Percentiles rank a stretch among this genome's conserved stretches.
Conservation (phyloP, 345 rosid species). For the Corymbia maculata region DNA sequence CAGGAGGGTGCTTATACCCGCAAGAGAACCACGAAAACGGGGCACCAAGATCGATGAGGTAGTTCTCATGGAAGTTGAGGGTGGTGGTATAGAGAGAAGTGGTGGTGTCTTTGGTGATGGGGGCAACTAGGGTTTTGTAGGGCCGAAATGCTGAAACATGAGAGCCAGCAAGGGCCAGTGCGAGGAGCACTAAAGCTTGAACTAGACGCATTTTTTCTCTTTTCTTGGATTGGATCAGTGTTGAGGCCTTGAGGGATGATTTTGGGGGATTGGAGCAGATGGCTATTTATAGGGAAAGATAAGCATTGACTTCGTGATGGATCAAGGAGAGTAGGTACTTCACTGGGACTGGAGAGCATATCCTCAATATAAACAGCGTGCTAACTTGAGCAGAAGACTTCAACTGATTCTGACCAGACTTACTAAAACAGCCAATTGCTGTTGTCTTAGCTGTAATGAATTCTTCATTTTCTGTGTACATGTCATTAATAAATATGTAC, state of each 20-base stretch:
- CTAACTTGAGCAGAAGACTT: neutral
- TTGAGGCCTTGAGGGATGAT: neutral
- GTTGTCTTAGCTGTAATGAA: neutral
- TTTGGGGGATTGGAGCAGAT: neutral
- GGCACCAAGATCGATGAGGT: constrained; percentile 8
- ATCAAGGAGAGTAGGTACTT: neutral
- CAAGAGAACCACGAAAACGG: constrained; percentile 6
- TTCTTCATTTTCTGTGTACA: neutral
- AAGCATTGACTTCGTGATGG: neutral
- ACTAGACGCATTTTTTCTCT: neutral
- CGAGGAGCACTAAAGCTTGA: neutral
- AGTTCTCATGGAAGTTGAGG: constrained; percentile 10
- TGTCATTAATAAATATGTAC: neutral
- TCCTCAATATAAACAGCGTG: neutral
- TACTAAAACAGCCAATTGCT: neutral
- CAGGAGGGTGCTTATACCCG: neutral
- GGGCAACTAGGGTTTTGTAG: constrained; percentile 12
- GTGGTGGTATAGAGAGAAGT: constrained; percentile 15
- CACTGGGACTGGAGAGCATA: neutral
- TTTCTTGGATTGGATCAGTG: neutral
- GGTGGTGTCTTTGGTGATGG: constrained; percentile 15
- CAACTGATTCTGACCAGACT: neutral
- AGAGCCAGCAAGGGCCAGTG: neutral
- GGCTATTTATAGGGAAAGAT: neutral
- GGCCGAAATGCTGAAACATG: neutral